Evolutionary conservation across 2,329 filamentous ascomycete genomes (phyloP).

Genomic region (Clonostachys solani): DNA sequence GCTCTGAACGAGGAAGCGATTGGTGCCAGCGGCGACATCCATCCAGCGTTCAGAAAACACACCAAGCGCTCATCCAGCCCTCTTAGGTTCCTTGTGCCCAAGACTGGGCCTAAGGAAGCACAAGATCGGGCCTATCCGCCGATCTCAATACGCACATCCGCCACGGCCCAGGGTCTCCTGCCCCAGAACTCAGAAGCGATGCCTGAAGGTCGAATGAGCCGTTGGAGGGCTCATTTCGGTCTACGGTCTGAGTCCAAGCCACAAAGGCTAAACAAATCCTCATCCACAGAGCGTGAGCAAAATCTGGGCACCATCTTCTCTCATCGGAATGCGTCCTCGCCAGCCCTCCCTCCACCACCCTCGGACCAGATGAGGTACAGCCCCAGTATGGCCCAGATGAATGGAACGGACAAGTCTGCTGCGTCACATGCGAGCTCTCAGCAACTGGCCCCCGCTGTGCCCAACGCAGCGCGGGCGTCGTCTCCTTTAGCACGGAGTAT

Average conservation of each 20-base stretch:
- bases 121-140: slow-evolving; percentile 25
- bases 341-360: no score
- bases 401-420: no score
- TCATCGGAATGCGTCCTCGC: no score
- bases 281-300: neutral
- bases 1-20: slow-evolving; percentile 15
- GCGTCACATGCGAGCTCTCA: no score
- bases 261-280: neutral
- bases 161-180: slow-evolving; percentile 16
- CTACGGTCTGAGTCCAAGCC: slow-evolving; percentile 6
- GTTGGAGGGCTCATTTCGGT: slow-evolving; percentile 20
- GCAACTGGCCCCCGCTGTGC: no score
- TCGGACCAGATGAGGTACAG: no score
- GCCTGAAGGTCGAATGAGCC: slow-evolving; percentile 22
- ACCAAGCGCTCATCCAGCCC: slow-evolving; percentile 17
- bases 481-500: no score
- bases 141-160: slow-evolving; percentile 24
- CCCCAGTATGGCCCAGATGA: no score
- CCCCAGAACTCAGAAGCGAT: slow-evolving; percentile 17
- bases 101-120: slow-evolving; percentile 5
- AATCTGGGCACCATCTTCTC: no score
- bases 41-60: slow-evolving; percentile 22
- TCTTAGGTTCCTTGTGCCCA: slow-evolving; percentile 10
- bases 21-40: slow-evolving; percentile 17
- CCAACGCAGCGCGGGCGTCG: no score